A percentile compares a stretch with the other conserved stretches of the same genome.
These are phyloP conservation scores for Basipetospora sp. DNA, from an alignment of 2,329 filamentous ascomycete genomes.

Conservation along the genomic window DNA sequence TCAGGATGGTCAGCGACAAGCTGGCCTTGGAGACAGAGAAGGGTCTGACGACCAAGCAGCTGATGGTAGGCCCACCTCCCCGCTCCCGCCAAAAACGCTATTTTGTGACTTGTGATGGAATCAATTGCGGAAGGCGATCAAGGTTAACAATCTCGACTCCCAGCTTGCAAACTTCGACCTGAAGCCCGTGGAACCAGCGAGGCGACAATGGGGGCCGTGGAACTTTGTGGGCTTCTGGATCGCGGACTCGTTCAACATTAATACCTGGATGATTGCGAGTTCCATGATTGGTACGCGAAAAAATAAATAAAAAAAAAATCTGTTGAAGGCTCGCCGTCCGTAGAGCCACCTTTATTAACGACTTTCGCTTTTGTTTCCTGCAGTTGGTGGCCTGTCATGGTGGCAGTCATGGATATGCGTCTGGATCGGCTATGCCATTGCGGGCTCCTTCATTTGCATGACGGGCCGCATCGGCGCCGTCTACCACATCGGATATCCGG, in stretches of 20 bases:
- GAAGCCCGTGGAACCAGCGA: constrained; percentile 62
- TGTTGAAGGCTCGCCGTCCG: no score
- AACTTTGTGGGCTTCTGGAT: constrained; percentile 86
- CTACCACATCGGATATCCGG: constrained; percentile 83
- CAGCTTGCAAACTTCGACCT: constrained; percentile 70
- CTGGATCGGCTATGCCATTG: constrained; percentile 70
- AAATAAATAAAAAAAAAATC: no score
- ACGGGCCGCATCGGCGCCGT: constrained; percentile 73
- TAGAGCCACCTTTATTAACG: no score
- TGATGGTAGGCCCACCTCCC: constrained; percentile 44
- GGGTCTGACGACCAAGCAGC: constrained; percentile 60
- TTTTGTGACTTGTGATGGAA: background rate
- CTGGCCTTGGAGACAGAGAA: constrained; percentile 61
- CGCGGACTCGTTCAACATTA: constrained; percentile 74
- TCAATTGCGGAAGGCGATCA: background rate
- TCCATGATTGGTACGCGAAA: no score
- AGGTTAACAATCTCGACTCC: background rate
- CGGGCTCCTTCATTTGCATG: constrained; percentile 57
- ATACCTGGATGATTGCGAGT: constrained; percentile 87
- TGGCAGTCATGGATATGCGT: constrained; percentile 87
- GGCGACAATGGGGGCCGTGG: constrained; percentile 71
- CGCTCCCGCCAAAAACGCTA: background rate
- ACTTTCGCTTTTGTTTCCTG: no score
- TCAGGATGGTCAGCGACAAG: constrained; percentile 40
- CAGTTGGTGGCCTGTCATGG: constrained; percentile 65